Base-by-base conservation (phyloP, 352 stramenopile species). In the Globisporangium lucens region DNA sequence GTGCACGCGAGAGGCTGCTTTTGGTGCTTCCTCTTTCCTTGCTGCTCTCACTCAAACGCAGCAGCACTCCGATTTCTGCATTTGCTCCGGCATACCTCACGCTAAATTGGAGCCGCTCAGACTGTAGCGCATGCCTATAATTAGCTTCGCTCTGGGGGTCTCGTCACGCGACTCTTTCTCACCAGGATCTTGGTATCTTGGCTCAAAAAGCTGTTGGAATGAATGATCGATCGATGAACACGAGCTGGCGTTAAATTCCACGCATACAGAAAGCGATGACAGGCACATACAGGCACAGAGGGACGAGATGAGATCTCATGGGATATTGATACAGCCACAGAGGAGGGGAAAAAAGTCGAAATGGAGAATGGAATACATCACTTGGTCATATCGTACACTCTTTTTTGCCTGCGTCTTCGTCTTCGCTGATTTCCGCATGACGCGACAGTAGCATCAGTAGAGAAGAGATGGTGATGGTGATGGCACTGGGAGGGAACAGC, bases 311-410 rank as follows among this genome's bases (percentile, higher is more conserved):
- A 24, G 43, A 24, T 51, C 43, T 22, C 22, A 51, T 51, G 43
- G 17, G 17, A 24, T 51, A 51, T 51, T 51, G 43, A 24, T 24
- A 51, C 43, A 51, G 17, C 24, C 43, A 51, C 43, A 49, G 5
- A 15, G 41, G 12, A 20, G 15, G 17, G 8, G 20, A 3, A 33
- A 33, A 13, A 55, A 15, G 20, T 15, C 24, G 49, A 59, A n/a
- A 27, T 59, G 20, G 29, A 59, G 53, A 27, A 59, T 9, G 27
- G 29, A 41, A 59, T 59, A 41, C 53, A 59, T 59, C 53, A 59
- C 29, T 59, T 51, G 43, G 53, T 27, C 53, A 59, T 59, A 59
- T 59, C 53, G 53, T 59, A 59, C 53, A 58, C 52, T 38, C 51
- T 55, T 30, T 29, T n/a, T 38, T 13, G 27, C 52, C 52, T 12